Evolutionary conservation across 176 grass and related monocot genomes (phyloP).

Genomic region (Zoysia japonica): DNA sequence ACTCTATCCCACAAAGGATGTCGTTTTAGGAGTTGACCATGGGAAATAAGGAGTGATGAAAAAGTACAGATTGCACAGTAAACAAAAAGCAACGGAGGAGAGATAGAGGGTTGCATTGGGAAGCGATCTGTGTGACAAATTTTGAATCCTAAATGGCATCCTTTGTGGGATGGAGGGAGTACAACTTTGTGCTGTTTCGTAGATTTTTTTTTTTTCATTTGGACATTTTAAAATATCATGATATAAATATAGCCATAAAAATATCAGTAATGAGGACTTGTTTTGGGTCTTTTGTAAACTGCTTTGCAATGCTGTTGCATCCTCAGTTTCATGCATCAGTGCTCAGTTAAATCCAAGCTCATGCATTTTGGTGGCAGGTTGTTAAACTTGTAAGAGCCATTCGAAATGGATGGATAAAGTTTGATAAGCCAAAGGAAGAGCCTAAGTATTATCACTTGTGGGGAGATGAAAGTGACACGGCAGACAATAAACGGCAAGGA

Average conservation of each 20-base stretch:
- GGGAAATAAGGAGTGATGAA: too few species aligned
- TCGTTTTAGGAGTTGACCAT: too few species aligned
- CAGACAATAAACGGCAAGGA: constrained; percentile 80
- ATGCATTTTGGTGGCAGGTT: constrained; percentile 39
- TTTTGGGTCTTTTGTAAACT: constrained; percentile 18
- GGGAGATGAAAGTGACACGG: constrained; percentile 80
- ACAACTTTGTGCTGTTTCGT: too few species aligned
- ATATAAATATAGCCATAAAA: not conserved
- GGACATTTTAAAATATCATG: not conserved
- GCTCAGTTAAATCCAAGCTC: constrained; percentile 12
- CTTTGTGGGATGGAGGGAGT: too few species aligned
- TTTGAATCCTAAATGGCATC: too few species aligned
- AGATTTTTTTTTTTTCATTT: not conserved
- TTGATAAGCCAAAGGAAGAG: constrained; percentile 89
- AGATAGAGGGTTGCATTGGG: too few species aligned
- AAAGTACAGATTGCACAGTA: too few species aligned
- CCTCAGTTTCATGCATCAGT: constrained; percentile 12
- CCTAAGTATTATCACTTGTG: constrained; percentile 67
- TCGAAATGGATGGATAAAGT: constrained; percentile 87
- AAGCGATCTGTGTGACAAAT: too few species aligned
- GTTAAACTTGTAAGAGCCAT: constrained; percentile 81
- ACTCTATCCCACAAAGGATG: too few species aligned
- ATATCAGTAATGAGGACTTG: not conserved
- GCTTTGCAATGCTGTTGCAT: constrained; percentile 2
- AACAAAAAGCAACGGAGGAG: too few species aligned